Base-by-base conservation (phyloP, 768 basidiomycete genomes). In the Suillus discolor region DNA sequence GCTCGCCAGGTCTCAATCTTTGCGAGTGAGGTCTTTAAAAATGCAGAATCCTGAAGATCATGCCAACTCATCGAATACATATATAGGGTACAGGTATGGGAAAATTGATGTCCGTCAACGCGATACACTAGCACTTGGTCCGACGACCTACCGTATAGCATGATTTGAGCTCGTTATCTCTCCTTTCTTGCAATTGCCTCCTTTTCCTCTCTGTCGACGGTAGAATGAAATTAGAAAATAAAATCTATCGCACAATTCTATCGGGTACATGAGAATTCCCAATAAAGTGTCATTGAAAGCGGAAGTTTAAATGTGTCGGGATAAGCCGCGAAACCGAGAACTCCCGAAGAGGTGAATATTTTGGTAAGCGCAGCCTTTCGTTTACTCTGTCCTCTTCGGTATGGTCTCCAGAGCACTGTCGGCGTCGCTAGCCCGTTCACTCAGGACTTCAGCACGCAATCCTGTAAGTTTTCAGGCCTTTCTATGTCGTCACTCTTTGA, bases 401-500 rank as follows among this genome's bases (percentile, higher is more conserved):
- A 84, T 83, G 83, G 83, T 79, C 75, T 78, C 82, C 63, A 74
- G 77, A 75, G 79, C 81, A 70, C 72, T 83, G 72, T 81, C 82
- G 68, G 74, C 73, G 71, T 81, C 82, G 72, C 72, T 83, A 65
- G 76, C 79, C 73, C 80, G 81, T 70, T 70, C 75, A 45, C 73
- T 83, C 65, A 80, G 82, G 61, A 74, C 69, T 63, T 73, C 75
- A 68, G 76, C 77, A 63, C 80, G 79, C 62, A 72, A 71, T 59
- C 71, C 76, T 49, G 82, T 83, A 64, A 71, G 81, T 70, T 51
- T 61, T 11, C 11, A 12, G 18, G 2, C 16, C 6, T 3, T 44
- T 15, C 18, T 16, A 13, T 0, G 9, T 28, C 25, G 25, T 60
- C 11, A 20, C 13, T 23, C 28, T 2, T 55, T 15, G 41, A 41